Evolutionary conservation across 2,329 filamentous ascomycete genomes (phyloP).

Genomic region (Diaporthe citrichinensis): DNA sequence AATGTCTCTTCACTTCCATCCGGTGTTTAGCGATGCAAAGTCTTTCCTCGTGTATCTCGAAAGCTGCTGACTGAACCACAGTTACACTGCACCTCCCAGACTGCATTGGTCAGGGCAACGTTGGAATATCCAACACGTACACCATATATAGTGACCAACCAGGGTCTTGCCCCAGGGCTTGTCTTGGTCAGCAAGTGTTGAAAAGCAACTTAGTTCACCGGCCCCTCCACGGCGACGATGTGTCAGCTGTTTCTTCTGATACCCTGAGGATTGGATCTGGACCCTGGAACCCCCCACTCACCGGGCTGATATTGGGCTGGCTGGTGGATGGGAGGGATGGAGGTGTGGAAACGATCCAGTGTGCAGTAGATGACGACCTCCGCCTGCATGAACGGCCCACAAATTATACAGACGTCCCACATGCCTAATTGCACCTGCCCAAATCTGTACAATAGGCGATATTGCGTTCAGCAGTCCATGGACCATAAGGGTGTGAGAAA

Average conservation of each 20-base stretch:
- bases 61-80: conserved; percentile 1
- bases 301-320: conserved; percentile 7
- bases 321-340: conserved; percentile 4
- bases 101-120: neutral
- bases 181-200: conserved; percentile 18
- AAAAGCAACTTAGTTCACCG: neutral
- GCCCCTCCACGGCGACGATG: conserved; percentile 5
- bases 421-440: conserved; percentile 30
- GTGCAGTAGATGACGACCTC: conserved; percentile 16
- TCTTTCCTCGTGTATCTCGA: neutral
- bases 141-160: conserved; percentile 9
- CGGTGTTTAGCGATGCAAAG: neutral
- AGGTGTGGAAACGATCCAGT: conserved; percentile 21
- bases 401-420: conserved; percentile 25
- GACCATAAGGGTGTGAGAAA: neutral
- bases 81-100: neutral
- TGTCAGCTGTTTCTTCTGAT: conserved; percentile 5
- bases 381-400: conserved; percentile 24
- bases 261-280: conserved; percentile 6
- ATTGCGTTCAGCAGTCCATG: neutral
- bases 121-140: neutral
- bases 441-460: neutral
- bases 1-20: neutral
- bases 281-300: conserved; percentile 16
- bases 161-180: neutral